Base-by-base conservation (phyloP, 805 yeast genomes). In the Sungouiozyma intestinalis region DNA sequence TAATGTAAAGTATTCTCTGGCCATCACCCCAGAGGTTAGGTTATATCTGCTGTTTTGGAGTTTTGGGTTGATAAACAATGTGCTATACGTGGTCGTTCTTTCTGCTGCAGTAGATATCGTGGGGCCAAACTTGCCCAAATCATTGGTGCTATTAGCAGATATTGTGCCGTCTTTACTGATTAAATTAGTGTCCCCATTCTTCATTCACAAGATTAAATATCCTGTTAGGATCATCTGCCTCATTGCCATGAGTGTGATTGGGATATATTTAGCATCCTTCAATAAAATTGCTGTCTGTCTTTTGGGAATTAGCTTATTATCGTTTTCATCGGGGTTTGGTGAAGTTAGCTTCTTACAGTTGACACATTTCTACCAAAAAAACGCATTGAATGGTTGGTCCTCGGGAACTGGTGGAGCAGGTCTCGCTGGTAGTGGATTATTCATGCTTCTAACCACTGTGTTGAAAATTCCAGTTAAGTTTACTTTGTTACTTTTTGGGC, bases 371-470 rank as follows among this genome's bases (percentile, higher is more conserved):
- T 86, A 77, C 58, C 71, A 68, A 16, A 68, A 69, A 15, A 50
- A 57, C n/a, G 68, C 94, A 3, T 66, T 90, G 37, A 77, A 80
- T 39, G 97, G 94, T 0, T 90, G 94, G 77, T 83, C 95, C 16
- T 75, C 87, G 6, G 98, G 98, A 1, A 90, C 97, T 0, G 97
- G 98, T 3, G 94, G 86, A 16, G 97, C 98, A 1, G 98, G 98
- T 0, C 60, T 90, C 4, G 72, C 76, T 16, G 98, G 97, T 0
- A 77, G 88, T 40, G 84, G 82, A 41, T 55, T 73, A 13, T 88
- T 76, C 54, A 53, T 90, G 71, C 49, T 81, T 1, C 46, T 85
- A 51, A 90, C 97, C 0, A 81, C 90, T 1, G 64, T 86, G 54
- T 38, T 84, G 17, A 69, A 75, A 1, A 44, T 85, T 1, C 61